Evolutionary conservation across 78 protist species (phyloP).

Genomic region (Dictyostelium firmibasis): DNA sequence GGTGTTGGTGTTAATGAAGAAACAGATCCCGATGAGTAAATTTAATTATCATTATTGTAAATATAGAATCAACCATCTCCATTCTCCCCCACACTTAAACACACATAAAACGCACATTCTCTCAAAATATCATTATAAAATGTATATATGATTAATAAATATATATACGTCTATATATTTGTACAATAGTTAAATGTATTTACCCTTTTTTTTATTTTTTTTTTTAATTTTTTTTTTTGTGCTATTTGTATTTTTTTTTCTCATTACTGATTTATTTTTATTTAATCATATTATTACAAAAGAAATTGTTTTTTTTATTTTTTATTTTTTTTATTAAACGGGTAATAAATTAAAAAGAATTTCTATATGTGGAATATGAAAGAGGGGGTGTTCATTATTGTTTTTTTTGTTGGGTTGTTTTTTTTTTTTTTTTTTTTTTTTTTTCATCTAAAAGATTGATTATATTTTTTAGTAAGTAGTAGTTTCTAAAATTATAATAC

Average conservation of each 20-base stretch:
- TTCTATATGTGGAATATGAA: not conserved
- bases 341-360: too few relatives aligned
- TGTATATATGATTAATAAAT: not conserved
- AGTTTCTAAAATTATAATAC: not conserved
- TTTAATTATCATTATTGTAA: not conserved
- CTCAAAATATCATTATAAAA: not conserved
- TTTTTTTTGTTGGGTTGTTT: not conserved
- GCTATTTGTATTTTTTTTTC: not conserved
- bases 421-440: not conserved
- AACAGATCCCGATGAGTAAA: conserved; percentile 2
- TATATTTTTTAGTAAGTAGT: not conserved
- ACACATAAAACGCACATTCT: not conserved
- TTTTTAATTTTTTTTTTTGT: not conserved
- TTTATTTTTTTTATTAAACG: not conserved
- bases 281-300: not conserved
- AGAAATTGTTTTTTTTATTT: not conserved
- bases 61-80: not conserved
- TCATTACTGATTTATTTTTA: not conserved
- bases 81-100: not conserved
- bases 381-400: too few relatives aligned
- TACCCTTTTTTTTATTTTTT: not conserved
- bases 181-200: not conserved
- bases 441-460: not conserved
- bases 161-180: not conserved
- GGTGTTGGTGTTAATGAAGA: conserved; percentile 3